Conservation (phyloP, 352 stramenopile genomes). For the Phytophthora cactorum region DNA sequence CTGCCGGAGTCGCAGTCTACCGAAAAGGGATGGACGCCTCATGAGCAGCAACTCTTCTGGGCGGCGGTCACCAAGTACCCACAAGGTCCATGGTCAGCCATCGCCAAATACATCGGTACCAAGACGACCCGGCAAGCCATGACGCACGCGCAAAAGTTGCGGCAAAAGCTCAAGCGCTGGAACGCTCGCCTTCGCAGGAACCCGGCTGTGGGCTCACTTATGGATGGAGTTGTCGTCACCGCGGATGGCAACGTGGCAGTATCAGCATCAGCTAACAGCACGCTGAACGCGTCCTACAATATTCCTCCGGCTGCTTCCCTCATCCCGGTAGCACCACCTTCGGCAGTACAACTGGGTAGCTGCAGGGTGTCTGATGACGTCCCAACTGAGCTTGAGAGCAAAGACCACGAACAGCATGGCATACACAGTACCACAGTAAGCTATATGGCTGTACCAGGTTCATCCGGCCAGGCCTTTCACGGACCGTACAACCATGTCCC, state of each 20-base stretch:
- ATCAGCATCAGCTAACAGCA: constrained; percentile 1
- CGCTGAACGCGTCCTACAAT: neutral
- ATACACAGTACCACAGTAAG: neutral
- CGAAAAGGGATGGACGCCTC: constrained; percentile 35
- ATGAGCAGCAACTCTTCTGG: constrained; percentile 48
- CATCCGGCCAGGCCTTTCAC: neutral
- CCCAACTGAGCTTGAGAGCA: constrained; percentile 1
- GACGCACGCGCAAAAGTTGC: constrained; percentile 64
- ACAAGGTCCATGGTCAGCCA: constrained; percentile 56
- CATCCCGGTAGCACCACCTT: neutral
- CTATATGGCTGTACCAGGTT: neutral
- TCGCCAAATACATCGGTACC: constrained; percentile 58
- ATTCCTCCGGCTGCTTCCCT: constrained; percentile 5
- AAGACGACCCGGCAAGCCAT: constrained; percentile 64
- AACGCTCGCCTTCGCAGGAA: constrained; percentile 40
- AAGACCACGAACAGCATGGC: neutral
- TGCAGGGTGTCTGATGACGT: neutral
- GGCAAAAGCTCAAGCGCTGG: constrained; percentile 56
- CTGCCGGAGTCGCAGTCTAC: constrained; percentile 39
- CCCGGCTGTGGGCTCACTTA: constrained; percentile 30
- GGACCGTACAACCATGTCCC: neutral
- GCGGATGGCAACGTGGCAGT: constrained; percentile 5
- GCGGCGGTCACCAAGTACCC: constrained; percentile 44
- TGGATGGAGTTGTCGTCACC: constrained; percentile 28
- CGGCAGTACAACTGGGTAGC: neutral